Evolutionary conservation across 371 early-diverging fungal species (phyloP).

Genomic region (Saksenaea oblongispora): DNA sequence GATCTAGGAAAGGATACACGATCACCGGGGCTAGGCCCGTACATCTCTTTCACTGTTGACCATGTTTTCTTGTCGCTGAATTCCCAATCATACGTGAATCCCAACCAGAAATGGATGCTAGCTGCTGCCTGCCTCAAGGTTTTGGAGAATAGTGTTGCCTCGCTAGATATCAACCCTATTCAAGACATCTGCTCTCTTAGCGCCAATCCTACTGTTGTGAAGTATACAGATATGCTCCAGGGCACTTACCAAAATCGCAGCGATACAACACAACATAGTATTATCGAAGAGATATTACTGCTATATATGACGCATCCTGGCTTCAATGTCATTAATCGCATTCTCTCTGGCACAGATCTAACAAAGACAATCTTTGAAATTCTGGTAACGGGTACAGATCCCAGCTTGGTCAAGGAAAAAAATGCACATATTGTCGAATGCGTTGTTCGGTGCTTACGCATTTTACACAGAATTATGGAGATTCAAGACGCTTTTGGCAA

Average conservation of each 20-base stretch:
- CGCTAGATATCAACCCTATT: slow-evolving; percentile 64
- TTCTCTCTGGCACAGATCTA: slow-evolving; percentile 74
- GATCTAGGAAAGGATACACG: slow-evolving; percentile 69
- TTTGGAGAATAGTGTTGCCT: slow-evolving; percentile 71
- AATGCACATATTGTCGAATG: slow-evolving; percentile 25
- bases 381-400: slow-evolving; percentile 50
- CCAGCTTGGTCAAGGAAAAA: slow-evolving; percentile 27
- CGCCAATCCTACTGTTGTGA: not conserved
- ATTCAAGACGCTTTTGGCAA: slow-evolving; percentile 71
- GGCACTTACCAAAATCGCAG: not conserved
- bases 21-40: slow-evolving; percentile 77
- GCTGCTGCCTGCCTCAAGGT: slow-evolving; percentile 65
- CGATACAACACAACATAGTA: not conserved
- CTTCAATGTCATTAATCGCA: slow-evolving; percentile 72
- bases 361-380: slow-evolving; percentile 64
- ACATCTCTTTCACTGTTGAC: slow-evolving; percentile 78
- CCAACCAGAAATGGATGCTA: slow-evolving; percentile 76
- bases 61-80: slow-evolving; percentile 74
- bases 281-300: slow-evolving; percentile 15
- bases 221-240: not conserved
- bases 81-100: slow-evolving; percentile 59
- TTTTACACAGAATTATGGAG: slow-evolving; percentile 62
- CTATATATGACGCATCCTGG: slow-evolving; percentile 70
- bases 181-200: not conserved
- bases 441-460: slow-evolving; percentile 59